Evolutionary conservation across 352 stramenopile genomes (phyloP).

Genomic region (Plasmopara muralis): DNA sequence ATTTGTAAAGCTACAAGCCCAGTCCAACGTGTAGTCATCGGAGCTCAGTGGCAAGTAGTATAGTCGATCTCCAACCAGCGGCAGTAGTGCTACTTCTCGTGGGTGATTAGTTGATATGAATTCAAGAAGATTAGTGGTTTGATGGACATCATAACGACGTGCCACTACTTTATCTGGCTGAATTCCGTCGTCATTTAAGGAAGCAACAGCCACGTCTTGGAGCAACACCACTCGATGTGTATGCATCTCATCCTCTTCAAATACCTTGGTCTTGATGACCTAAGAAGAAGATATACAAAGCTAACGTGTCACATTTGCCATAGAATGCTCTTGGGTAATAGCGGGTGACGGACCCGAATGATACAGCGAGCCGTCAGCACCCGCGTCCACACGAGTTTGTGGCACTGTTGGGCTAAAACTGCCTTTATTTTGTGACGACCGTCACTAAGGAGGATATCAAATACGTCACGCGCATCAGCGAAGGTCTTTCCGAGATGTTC

Average conservation of each 20-base stretch:
- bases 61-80: constrained; percentile 32
- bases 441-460: constrained; percentile 64
- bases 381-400: constrained; percentile 37
- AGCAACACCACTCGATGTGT: constrained; percentile 19
- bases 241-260: constrained; percentile 11
- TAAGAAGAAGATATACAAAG: constrained; percentile 4
- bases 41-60: constrained; percentile 57
- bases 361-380: constrained; percentile 25
- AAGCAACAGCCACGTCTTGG: constrained; percentile 7
- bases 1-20: constrained; percentile 26
- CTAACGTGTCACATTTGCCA: not conserved
- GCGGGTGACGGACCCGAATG: constrained; percentile 21
- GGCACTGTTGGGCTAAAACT: constrained; percentile 29
- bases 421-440: constrained; percentile 46
- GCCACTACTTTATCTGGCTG: constrained; percentile 16
- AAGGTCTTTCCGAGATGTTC: constrained; percentile 23
- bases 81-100: constrained; percentile 40
- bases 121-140: constrained; percentile 14
- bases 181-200: constrained; percentile 1
- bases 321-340: not conserved
- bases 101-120: constrained; percentile 33
- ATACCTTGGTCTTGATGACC: constrained; percentile 29
- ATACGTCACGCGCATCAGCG: constrained; percentile 29
- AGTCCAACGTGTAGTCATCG: constrained; percentile 48
- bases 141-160: not conserved